phyloP scores from a whole-genome alignment of 257 asterid species.

The Nicotiana undulata region DNA sequence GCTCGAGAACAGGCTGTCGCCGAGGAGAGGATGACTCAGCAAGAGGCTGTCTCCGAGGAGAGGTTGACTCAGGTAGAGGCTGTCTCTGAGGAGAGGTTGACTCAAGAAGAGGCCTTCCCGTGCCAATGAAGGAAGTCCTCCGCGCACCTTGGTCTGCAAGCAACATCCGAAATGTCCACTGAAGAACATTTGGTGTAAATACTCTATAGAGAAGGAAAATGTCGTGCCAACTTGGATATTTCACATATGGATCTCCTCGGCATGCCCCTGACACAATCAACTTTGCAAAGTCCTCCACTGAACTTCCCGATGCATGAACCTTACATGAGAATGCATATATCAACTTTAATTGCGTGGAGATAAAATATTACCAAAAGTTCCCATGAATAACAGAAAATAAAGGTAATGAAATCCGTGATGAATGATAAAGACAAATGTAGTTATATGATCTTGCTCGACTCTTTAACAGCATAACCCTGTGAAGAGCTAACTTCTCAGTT shows the following conservation, averaged over 20 bases:
- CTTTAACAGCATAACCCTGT: background rate
- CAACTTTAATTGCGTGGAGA: background rate
- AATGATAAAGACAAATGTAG: background rate
- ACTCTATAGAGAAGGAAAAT: constrained; percentile 75
- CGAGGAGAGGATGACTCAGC: background rate
- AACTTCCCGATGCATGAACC: constrained; percentile 55
- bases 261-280: constrained; percentile 77
- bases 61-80: background rate
- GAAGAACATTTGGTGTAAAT: constrained; percentile 67
- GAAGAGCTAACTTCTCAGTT: background rate
- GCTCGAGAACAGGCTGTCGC: background rate
- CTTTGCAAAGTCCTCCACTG: constrained; percentile 81
- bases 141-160: constrained; percentile 37
- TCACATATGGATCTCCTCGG: constrained; percentile 82
- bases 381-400: background rate
- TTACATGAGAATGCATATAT: constrained; percentile 4
- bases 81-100: background rate
- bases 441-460: background rate
- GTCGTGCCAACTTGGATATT: constrained; percentile 87
- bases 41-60: background rate
- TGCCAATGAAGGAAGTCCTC: constrained; percentile 68
- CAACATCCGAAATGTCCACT: constrained; percentile 67
- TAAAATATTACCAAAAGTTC: background rate
- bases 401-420: background rate
- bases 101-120: constrained; percentile 46